Base-by-base conservation (phyloP, 1,139 yeast genomes). In the Candida sp. region DNA sequence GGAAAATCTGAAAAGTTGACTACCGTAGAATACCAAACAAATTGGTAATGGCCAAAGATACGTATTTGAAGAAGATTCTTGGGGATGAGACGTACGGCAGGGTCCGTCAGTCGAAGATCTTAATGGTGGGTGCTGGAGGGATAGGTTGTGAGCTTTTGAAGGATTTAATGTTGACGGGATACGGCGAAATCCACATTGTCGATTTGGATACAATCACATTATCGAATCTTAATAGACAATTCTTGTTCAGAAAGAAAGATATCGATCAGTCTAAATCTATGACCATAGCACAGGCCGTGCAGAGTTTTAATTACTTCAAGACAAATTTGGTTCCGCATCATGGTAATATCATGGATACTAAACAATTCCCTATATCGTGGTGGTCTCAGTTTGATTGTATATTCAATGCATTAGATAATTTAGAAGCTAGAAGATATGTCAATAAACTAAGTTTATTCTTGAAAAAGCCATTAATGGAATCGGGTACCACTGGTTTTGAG, bases 51-150 rank as follows among this genome's bases (percentile, higher is more conserved):
- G 61, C 66, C 1, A 70, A 63, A 49, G 78, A 78, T 50, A 66
- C 75, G 3, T 72, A 74, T 47, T 61, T 77, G 43, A 63, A 55
- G 47, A 64, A 64, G 45, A 66, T 79, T 7, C 67, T 79, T 38
- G 84, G 84, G 2, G 60, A 57, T 0, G 68, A 63, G 6, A 52
- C 66, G 12, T 64, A 60, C 46, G 41, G 48, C 0, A 50, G 63
- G 34, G 51, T 80, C 21, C 65, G 69, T 27, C 44, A 49, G 40
- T 57, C 86, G n/a, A 82, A 76, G 48, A 90, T 93, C 21, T 70
- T 95, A 39, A 73, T 95, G 70, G 97, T 95, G 0, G 99, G 99
- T 4, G 97, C 99, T 1, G 99, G 99, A 25, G 99, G 99, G n/a
- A 91, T 95, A 51, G 99, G 99, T 4, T 95, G 98, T 63, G 99